Evolutionary conservation across 306 rosid species (phyloP), one percentile per base, ranked within the genome.

Genomic region (Pyrus pyrifolia): DNA sequence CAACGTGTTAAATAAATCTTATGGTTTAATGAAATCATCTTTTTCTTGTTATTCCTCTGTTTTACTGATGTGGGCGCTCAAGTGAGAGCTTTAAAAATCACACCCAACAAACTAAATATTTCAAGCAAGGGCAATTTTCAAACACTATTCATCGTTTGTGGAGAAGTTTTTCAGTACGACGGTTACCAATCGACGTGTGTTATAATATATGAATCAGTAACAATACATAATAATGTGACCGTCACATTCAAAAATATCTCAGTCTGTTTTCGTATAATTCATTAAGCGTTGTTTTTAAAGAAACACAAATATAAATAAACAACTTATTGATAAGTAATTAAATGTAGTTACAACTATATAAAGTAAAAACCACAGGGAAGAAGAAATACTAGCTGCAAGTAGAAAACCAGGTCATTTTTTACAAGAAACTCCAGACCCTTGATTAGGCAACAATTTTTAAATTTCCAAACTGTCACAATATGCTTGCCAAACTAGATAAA

Each of bases 1-100:
- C 23, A 81, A 49, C 69, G 33, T 76, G 58, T 73, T 46, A 35
- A 35, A 74, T 33, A 63, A 49, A 58, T 46, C 81, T 67, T 66
- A 57, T 8, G 23, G 70, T 12, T 74, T 0, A 30, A n/a, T 57
- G 45, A 59, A 44, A 23, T 49, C 8, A 0, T 49, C 8, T 60
- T 74, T 79, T 49, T 19, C 63, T 40, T 27, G 23, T 31, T 53
- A 19, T 19, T 44, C 70, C 69, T 44, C 44, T 74, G 78, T 74
- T 73, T 27, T 27, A 17, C 55, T 49, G 18, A 15, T 14, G 21
- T 15, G 6, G 55, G 8, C 55, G 6, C 53, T 46, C 53, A 46
- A 46, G 19, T 14, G 53, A 14, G 19, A 46, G 19, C 53, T 14
- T 46, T 46, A 4, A 46, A 46, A 13, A 46, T 13, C 52, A 46